Base-by-base conservation (phyloP, 768 basidiomycete genomes). In the Hygrocybe punicea region DNA sequence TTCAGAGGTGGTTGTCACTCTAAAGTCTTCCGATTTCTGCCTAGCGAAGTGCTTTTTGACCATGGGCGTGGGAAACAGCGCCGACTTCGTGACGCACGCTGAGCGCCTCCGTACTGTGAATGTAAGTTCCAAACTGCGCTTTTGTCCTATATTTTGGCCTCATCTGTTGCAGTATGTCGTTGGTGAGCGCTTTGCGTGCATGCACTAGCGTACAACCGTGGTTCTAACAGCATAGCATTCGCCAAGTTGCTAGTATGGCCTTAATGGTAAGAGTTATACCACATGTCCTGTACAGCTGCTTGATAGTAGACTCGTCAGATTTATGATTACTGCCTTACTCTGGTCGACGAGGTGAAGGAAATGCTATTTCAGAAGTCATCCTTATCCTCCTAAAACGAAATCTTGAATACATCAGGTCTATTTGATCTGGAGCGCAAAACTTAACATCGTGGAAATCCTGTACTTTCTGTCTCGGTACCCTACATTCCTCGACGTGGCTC, bases 381-480 rank as follows among this genome's bases (percentile, higher is more conserved):
- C n/a, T n/a, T 4, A 44, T 11, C 11, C n/a, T n/a, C n/a, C n/a
- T n/a, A n/a, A n/a, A n/a, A n/a, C n/a, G n/a, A n/a, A 6, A 21
- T n/a, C 21, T 44, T 44, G n/a, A 44, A 3, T 44, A 29, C 29
- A 29, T 29, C 29, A 51, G 49, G 25, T 51, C 29, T 5, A 51
- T 13, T 51, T 29, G 7, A 51, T 51, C 4, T 51, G 49, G 49
- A 24, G 16, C n/a, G 14, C 49, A 34, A 51, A 35, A 33, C 17
- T 51, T 29, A 51, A 36, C 21, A 2, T 51, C 16, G 33, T 34
- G 14, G 33, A 33, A 34, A 29, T 35, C 14, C 33, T 51, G 6
- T 51, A 51, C 16, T 51, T 51, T 33, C 24, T 51, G 5, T 51
- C 49, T 17, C 49, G 49, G 33, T 51, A 51, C 35, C 49, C 35